Base-by-base conservation (phyloP, 345 rosid genomes). In the Aquilaria sinensis region DNA sequence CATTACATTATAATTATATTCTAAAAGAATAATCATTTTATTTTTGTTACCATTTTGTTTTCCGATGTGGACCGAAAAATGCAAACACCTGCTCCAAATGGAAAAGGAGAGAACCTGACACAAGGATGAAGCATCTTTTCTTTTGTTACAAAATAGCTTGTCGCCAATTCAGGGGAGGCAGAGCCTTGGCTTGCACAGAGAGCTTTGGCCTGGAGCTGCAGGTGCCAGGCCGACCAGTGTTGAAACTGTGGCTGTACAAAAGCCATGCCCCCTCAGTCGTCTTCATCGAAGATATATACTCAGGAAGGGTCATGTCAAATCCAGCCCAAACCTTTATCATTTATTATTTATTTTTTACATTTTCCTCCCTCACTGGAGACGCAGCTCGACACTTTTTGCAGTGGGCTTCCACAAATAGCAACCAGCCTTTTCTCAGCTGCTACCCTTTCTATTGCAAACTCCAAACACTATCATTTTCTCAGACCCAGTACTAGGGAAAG, bases 231-330 rank as follows among this genome's bases (percentile, higher is more conserved):
- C 43, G 5, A 3, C 7, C 43, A 37, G 66, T 23, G 50, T 23
- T 48, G 51, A 33, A 43, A 29, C 72, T 62, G 62, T 45, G 31
- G 15, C 67, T 60, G 58, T 61, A 66, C 31, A 56, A 64, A 64
- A 48, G 31, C 56, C 4, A 14, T 61, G 54, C 57, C 54, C 57
- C 70, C 63, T 51, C 60, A 58, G 75, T 79, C 83, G 23, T 56
- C 55, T 54, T 75, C 75, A 67, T 29, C 3, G 57, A 54, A 50
- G 57, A 53, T 52, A 43, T 53, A 53, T 52, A 43, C 48, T 52
- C 37, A 32, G 67, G 31, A 11, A 31, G 12, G 32, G 77, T 62
- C 50, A 57, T 61, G 75, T 72, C 75, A 71, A 72, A 70, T 75
- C 77, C 54, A 32, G 41, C 67, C 63, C 10, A 51, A 51, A 57